Evolutionary conservation across 192 early-diverging fungal species (phyloP).

Genomic region (Coemansia brasiliensis): DNA sequence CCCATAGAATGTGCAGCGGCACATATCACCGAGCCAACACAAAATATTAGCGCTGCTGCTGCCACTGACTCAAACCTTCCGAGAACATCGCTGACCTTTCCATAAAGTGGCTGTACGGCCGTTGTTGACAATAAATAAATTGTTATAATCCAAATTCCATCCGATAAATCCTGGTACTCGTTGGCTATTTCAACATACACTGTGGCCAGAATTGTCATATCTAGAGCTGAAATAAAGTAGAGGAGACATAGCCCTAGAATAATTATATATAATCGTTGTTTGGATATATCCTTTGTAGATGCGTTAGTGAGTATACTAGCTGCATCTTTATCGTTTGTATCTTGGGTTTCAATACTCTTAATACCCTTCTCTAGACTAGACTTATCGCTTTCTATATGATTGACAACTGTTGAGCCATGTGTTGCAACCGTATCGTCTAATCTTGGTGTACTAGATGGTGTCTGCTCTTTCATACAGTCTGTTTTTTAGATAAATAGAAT

Average conservation of each 20-base stretch:
- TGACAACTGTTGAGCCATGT: not conserved
- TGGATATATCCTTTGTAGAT: slow-evolving; percentile 16
- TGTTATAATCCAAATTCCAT: slow-evolving; percentile 80
- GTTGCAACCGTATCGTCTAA: not conserved
- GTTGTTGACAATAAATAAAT: slow-evolving; percentile 70
- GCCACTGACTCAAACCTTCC: slow-evolving; percentile 60
- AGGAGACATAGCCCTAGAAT: slow-evolving; percentile 35
- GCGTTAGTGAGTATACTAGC: slow-evolving; percentile 9
- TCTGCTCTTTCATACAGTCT: too few relatives aligned
- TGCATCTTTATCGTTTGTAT: not conserved
- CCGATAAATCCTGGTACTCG: slow-evolving; percentile 59
- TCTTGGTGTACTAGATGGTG: not conserved
- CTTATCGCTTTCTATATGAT: too few relatives aligned
- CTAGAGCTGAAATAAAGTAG: slow-evolving; percentile 66
- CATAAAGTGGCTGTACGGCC: slow-evolving; percentile 77
- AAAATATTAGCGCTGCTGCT: slow-evolving; percentile 55
- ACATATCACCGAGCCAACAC: slow-evolving; percentile 59
- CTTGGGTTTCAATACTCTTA: not conserved
- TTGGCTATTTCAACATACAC: slow-evolving; percentile 67
- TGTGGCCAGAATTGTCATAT: slow-evolving; percentile 73
- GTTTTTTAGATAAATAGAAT: too few relatives aligned
- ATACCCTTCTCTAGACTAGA: not conserved
- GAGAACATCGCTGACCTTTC: slow-evolving; percentile 81
- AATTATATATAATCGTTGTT: not conserved
- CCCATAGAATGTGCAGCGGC: slow-evolving; percentile 61